These are phyloP conservation scores for Trichoderma citrinoviride DNA, from an alignment of 2,329 filamentous ascomycete genomes.

Conservation along the genomic window DNA sequence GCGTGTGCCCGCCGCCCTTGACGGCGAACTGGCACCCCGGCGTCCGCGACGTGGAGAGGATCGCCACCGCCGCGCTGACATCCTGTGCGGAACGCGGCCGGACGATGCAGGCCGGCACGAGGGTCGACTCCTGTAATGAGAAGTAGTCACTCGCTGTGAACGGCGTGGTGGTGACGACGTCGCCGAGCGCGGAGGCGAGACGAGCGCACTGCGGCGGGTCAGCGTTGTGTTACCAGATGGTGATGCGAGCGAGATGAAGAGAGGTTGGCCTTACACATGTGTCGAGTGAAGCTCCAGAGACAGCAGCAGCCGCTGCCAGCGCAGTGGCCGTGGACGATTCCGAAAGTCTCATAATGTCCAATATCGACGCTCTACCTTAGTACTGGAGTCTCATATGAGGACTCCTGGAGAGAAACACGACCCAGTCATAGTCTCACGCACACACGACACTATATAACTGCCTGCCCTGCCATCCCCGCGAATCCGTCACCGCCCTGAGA, in stretches of 20 bases:
- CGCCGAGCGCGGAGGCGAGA: conserved; percentile 1
- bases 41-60: not conserved
- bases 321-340: not conserved
- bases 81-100: conserved; percentile 27
- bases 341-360: not conserved
- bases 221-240: not conserved
- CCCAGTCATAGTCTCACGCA: not conserved
- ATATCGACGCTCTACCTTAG: not conserved
- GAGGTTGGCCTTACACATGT: not conserved
- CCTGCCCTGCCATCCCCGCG: not conserved
- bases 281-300: not conserved
- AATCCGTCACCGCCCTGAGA: not conserved
- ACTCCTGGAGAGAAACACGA: not conserved
- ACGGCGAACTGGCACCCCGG: conserved; percentile 30
- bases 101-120: conserved; percentile 2
- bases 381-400: not conserved
- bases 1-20: conserved; percentile 36
- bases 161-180: conserved; percentile 10
- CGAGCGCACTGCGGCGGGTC: not conserved
- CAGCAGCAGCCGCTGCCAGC: not conserved
- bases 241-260: not conserved
- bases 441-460: not conserved
- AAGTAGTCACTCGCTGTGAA: conserved; percentile 4
- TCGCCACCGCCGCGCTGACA: conserved; percentile 23
- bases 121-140: not conserved